A percentile compares a stretch with the other conserved stretches of the same genome.
Conservation (phyloP, 768 basidiomycete genomes). For the Termitomyces sp. region DNA sequence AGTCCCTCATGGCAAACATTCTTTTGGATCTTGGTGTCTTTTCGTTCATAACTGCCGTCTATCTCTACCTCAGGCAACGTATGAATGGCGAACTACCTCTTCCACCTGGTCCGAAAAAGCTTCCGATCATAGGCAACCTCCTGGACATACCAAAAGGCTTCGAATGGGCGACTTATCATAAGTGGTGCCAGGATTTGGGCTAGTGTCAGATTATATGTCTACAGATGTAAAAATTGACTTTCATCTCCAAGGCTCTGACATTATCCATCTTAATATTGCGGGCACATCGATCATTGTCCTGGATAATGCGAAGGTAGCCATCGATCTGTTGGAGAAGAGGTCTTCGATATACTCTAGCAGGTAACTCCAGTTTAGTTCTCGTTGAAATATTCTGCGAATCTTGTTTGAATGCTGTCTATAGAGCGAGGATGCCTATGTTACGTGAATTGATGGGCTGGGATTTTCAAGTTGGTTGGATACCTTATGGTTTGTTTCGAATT, state of each 20-base stretch:
- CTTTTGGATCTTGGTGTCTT: background rate
- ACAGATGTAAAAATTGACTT: background rate
- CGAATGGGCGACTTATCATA: slow-evolving; percentile 3
- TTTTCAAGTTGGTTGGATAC: slow-evolving; percentile 15
- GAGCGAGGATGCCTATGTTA: slow-evolving; percentile 19
- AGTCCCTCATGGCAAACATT: background rate
- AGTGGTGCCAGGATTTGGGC: slow-evolving; percentile 3
- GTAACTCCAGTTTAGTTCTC: background rate
- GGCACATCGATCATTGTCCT: slow-evolving; percentile 23
- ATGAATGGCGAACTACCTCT: background rate
- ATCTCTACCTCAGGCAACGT: background rate
- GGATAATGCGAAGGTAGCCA: slow-evolving; percentile 19
- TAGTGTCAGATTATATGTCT: background rate
- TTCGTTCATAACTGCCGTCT: background rate
- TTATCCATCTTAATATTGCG: slow-evolving; percentile 22
- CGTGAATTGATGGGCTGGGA: slow-evolving; percentile 24
- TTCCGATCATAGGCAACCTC: slow-evolving; percentile 1
- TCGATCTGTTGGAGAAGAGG: slow-evolving; percentile 24
- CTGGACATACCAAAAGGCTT: background rate
- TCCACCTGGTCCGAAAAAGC: slow-evolving; percentile 1
- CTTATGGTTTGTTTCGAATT: slow-evolving; percentile 12
- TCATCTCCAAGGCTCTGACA: slow-evolving; percentile 17
- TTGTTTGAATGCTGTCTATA: background rate
- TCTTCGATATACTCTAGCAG: slow-evolving; percentile 20
- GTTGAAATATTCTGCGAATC: background rate